These are phyloP conservation scores for Davidsoniella eucalypti DNA, from an alignment of 2,329 filamentous ascomycete species.

Conservation along the genomic window DNA sequence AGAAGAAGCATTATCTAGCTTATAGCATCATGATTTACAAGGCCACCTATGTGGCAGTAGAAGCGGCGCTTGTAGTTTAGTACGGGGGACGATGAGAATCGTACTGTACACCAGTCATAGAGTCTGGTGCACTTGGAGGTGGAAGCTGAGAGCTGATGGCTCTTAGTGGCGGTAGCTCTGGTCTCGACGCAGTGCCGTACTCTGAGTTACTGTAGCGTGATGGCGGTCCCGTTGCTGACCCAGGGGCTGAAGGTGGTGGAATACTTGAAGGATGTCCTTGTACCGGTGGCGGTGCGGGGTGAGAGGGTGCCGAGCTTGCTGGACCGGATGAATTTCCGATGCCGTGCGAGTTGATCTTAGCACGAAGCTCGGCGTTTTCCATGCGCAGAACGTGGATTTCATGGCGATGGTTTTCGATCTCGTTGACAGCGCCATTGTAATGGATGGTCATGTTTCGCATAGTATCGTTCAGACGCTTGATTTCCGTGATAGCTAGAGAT, in stretches of 20 bases:
- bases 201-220: not conserved
- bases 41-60: too few relatives aligned
- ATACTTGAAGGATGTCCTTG: slow-evolving; percentile 15
- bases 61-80: not conserved
- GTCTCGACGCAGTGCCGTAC: slow-evolving; percentile 22
- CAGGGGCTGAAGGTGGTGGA: slow-evolving; percentile 16
- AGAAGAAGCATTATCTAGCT: not conserved
- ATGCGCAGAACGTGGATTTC: slow-evolving; percentile 31
- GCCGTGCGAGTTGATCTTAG: slow-evolving; percentile 16
- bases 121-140: slow-evolving; percentile 32
- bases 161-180: slow-evolving; percentile 26
- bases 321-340: slow-evolving; percentile 9
- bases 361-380: slow-evolving; percentile 32
- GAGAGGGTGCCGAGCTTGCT: slow-evolving; percentile 11
- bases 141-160: slow-evolving; percentile 30
- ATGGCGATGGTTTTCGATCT: slow-evolving; percentile 32
- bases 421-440: slow-evolving; percentile 25
- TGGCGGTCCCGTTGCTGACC: slow-evolving; percentile 17
- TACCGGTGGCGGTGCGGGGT: slow-evolving; percentile 17
- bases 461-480: slow-evolving; percentile 36
- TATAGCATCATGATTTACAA: too few relatives aligned
- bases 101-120: slow-evolving; percentile 52
- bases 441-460: slow-evolving; percentile 31
- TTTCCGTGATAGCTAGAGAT: slow-evolving; percentile 41
- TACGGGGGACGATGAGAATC: slow-evolving; percentile 19